These are phyloP conservation scores for Ophiostoma pallidulum DNA, from an alignment of 2,329 filamentous ascomycete species.

Conservation along the genomic window DNA sequence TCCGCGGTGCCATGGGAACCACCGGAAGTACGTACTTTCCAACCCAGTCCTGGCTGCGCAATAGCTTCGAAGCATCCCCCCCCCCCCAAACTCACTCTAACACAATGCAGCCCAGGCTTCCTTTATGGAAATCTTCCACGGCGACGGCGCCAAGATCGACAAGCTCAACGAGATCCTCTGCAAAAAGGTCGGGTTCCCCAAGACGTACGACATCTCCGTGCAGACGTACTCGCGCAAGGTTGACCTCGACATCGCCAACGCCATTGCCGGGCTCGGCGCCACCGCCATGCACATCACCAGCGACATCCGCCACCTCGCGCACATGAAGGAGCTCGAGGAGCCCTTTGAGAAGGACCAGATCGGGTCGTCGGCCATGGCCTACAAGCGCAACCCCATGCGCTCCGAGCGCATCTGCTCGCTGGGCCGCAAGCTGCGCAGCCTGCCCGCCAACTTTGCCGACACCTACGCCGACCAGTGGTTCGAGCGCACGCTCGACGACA, in stretches of 20 bases:
- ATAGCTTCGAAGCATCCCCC: too few species aligned
- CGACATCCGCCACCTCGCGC: slow-evolving; percentile 43
- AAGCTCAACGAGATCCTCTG: slow-evolving; percentile 47
- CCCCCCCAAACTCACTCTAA: too few species aligned
- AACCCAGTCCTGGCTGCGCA: not conserved
- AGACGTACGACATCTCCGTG: slow-evolving; percentile 51
- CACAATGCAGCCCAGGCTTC: slow-evolving; percentile 35
- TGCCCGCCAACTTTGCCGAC: slow-evolving; percentile 42
- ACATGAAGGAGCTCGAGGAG: slow-evolving; percentile 73
- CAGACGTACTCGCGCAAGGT: slow-evolving; percentile 62
- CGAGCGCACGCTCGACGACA: slow-evolving; percentile 70
- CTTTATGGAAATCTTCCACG: slow-evolving; percentile 37
- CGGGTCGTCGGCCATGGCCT: slow-evolving; percentile 50
- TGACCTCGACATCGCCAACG: slow-evolving; percentile 71
- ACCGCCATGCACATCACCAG: slow-evolving; percentile 65
- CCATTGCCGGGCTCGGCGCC: slow-evolving; percentile 69
- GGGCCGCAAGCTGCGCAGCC: slow-evolving; percentile 27
- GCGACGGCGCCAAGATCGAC: slow-evolving; percentile 40
- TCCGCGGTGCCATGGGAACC: slow-evolving; percentile 55
- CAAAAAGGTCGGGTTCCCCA: slow-evolving; percentile 44
- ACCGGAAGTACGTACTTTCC: slow-evolving; percentile 9
- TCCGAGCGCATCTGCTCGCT: slow-evolving; percentile 38
- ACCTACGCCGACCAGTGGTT: slow-evolving; percentile 65
- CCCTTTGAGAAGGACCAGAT: slow-evolving; percentile 75
- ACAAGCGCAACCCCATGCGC: slow-evolving; percentile 44